A percentile compares a stretch with the other conserved stretches of the same genome.
phyloP scores from a whole-genome alignment of 441 rosid genomes.

The Populus hybrid region DNA sequence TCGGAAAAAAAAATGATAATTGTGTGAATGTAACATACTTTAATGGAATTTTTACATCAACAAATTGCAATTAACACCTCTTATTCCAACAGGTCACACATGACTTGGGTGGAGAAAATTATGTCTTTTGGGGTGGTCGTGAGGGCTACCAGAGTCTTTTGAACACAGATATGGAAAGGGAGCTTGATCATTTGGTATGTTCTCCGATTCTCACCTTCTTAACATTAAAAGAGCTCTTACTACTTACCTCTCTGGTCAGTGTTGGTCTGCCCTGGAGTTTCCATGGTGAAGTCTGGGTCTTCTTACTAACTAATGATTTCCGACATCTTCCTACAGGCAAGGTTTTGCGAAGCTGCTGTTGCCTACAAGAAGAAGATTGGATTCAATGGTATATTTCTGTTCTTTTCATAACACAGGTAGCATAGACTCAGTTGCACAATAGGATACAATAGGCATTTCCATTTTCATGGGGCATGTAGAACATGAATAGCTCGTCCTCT shows the following conservation, averaged over 20 bases:
- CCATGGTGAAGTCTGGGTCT: background rate
- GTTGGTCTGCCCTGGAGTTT: background rate
- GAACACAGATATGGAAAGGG: slow-evolving; percentile 97
- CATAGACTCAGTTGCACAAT: background rate
- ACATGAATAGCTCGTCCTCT: background rate
- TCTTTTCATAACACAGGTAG: slow-evolving; percentile 7
- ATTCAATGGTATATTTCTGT: slow-evolving; percentile 58
- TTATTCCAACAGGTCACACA: slow-evolving; percentile 61
- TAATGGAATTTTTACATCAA: background rate
- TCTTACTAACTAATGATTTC: background rate
- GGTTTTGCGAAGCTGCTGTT: slow-evolving; percentile 80
- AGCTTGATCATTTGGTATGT: slow-evolving; percentile 79
- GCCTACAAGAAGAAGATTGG: slow-evolving; percentile 98
- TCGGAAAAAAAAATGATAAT: background rate
- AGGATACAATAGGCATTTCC: background rate
- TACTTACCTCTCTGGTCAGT: background rate
- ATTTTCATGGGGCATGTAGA: background rate
- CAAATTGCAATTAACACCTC: background rate
- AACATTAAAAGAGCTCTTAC: background rate
- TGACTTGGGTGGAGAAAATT: slow-evolving; percentile 94
- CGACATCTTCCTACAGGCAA: slow-evolving; percentile 46
- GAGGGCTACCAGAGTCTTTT: slow-evolving; percentile 94
- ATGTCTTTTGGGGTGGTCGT: slow-evolving; percentile 99
- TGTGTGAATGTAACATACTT: background rate
- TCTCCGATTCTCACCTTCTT: background rate